phyloP scores from a whole-genome alignment of 164 flowering plant genomes.

The Buxus sempervirens region DNA sequence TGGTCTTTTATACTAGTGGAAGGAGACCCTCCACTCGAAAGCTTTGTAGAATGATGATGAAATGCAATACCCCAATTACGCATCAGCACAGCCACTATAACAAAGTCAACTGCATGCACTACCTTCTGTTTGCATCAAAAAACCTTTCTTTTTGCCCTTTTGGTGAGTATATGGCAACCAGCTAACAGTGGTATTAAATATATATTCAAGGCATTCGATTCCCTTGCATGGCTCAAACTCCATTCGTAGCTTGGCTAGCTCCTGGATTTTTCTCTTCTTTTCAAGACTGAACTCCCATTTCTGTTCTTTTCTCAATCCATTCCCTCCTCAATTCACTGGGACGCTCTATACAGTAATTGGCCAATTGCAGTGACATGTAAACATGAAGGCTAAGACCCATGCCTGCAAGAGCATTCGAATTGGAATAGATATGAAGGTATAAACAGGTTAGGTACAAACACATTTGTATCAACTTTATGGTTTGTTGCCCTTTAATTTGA shows the following conservation, averaged over 20 bases:
- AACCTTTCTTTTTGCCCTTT: neutral
- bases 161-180: too few species aligned
- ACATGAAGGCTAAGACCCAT: too few species aligned
- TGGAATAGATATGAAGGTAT: too few species aligned
- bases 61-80: constrained; percentile 23
- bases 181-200: too few species aligned
- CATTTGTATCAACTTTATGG: too few species aligned
- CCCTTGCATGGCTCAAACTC: constrained; percentile 37
- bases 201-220: constrained; percentile 13
- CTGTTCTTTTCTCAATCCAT: constrained; percentile 19
- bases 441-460: too few species aligned
- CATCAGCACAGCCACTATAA: constrained; percentile 19
- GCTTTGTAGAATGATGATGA: constrained; percentile 32
- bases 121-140: constrained; percentile 16
- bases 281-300: constrained; percentile 18
- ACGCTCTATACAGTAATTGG: too few species aligned
- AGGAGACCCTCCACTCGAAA: constrained; percentile 33
- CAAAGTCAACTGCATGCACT: constrained; percentile 53
- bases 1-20: constrained; percentile 16
- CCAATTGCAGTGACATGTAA: too few species aligned
- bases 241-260: constrained; percentile 25
- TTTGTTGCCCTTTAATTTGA: too few species aligned
- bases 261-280: constrained; percentile 7
- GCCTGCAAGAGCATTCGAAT: too few species aligned
- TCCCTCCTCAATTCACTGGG: too few species aligned